phyloP scores from a whole-genome alignment of 192 early-diverging fungal genomes.

The Umbelopsis sp. region DNA sequence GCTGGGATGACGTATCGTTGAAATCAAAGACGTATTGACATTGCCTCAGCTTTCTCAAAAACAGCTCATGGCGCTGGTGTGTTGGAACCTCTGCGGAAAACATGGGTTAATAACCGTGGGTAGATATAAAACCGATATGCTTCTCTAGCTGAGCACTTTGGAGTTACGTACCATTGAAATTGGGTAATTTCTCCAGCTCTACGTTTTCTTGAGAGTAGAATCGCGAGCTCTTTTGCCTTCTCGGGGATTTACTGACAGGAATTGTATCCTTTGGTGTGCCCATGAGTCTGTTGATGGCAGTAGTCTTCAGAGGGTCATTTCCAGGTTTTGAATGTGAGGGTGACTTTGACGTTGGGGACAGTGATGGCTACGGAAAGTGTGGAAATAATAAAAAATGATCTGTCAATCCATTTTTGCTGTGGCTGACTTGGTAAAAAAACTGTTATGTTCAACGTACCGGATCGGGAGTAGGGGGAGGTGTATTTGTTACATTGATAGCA shows the following conservation, averaged over 20 bases:
- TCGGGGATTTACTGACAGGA: constrained; percentile 76
- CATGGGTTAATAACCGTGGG: too few relatives aligned
- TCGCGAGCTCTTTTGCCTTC: constrained; percentile 80
- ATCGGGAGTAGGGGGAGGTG: constrained; percentile 6
- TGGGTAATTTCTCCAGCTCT: constrained; percentile 73
- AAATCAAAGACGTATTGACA: constrained; percentile 89
- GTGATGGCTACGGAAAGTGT: constrained; percentile 8
- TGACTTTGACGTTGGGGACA: constrained; percentile 1
- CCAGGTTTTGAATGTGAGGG: constrained; percentile 5
- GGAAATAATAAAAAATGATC: background rate
- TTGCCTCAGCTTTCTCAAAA: constrained; percentile 80
- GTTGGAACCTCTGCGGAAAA: constrained; percentile 58
- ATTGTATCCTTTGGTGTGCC: constrained; percentile 68
- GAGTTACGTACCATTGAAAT: constrained; percentile 67
- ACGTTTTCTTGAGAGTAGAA: constrained; percentile 85
- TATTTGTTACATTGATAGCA: background rate
- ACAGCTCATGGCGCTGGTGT: constrained; percentile 73
- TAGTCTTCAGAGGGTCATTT: constrained; percentile 25
- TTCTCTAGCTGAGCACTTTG: background rate
- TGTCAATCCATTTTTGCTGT: background rate
- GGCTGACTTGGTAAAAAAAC: background rate
- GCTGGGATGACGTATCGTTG: constrained; percentile 71
- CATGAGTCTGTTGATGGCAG: constrained; percentile 52
- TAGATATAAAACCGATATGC: too few relatives aligned
- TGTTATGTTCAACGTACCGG: background rate